These are phyloP conservation scores for Wickerhamiella azymoides DNA, from an alignment of 805 yeast genomes.

Conservation along the genomic window DNA sequence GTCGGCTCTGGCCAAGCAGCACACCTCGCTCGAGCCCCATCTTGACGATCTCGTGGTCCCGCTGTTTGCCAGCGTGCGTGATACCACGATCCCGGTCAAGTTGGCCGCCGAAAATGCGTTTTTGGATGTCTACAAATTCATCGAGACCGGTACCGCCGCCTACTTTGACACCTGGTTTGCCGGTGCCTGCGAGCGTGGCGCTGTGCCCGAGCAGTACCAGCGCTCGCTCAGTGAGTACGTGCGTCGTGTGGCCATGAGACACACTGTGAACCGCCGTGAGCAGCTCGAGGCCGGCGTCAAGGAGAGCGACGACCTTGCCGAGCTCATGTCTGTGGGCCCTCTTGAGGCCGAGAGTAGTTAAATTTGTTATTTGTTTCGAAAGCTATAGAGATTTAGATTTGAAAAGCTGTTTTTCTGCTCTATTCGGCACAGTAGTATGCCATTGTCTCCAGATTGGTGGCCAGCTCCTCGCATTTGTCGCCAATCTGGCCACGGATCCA, in stretches of 20 bases:
- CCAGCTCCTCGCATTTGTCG: conserved; percentile 4
- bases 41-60: conserved; percentile 50
- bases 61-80: conserved; percentile 72
- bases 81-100: conserved; percentile 78
- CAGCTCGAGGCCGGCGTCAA: conserved; percentile 76
- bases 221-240: conserved; percentile 82
- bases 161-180: conserved; percentile 54
- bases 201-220: conserved; percentile 17
- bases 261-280: conserved; percentile 78
- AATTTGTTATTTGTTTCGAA: too few species aligned
- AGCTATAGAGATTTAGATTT: too few species aligned
- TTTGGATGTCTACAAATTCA: conserved; percentile 54
- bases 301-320: conserved; percentile 6
- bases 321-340: conserved; percentile 5
- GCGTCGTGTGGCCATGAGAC: conserved; percentile 74
- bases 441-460: conserved; percentile 14
- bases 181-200: conserved; percentile 24
- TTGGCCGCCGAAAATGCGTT: conserved; percentile 89
- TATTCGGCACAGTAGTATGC: conserved; percentile 2
- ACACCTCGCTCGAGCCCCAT: conserved; percentile 38
- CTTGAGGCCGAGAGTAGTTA: neutral
- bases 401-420: neutral
- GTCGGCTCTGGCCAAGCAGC: conserved; percentile 58
- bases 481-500: conserved; percentile 21
- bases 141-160: conserved; percentile 38